Evolutionary conservation across 495 filamentous ascomycete species (phyloP).

Genomic region (Aspergillus cavernicola): DNA sequence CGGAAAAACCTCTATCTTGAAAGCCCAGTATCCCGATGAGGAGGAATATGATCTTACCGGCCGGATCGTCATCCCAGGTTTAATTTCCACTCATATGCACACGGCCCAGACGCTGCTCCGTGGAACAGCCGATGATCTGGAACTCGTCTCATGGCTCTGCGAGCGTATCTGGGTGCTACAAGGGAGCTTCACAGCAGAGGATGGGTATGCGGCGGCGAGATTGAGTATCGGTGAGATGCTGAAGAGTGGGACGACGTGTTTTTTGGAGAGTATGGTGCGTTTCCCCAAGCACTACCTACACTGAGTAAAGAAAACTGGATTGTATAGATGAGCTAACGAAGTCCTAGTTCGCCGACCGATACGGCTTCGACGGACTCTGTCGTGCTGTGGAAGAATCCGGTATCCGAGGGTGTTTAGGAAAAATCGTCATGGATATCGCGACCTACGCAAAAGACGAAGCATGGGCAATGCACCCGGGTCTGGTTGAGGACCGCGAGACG

Average conservation of each 20-base stretch:
- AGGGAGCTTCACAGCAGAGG: conserved; percentile 39
- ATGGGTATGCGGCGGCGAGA: conserved; percentile 45
- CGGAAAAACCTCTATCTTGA: conserved; percentile 31
- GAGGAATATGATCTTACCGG: conserved; percentile 33
- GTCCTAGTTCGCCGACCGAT: conserved; percentile 44
- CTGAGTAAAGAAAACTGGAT: too few relatives aligned
- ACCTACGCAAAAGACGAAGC: conserved; percentile 43
- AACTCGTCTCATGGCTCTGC: conserved; percentile 45
- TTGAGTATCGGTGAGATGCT: conserved; percentile 50
- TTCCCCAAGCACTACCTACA: too few relatives aligned
- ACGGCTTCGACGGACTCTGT: conserved; percentile 45
- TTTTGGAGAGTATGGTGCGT: conserved; percentile 47
- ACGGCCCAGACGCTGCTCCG: conserved; percentile 46
- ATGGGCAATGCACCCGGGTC: conserved; percentile 49
- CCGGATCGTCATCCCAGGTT: conserved; percentile 44
- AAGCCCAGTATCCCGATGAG: conserved; percentile 23
- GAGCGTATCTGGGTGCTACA: conserved; percentile 48
- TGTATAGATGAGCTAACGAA: neutral
- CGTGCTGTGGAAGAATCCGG: conserved; percentile 45
- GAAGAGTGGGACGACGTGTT: conserved; percentile 48
- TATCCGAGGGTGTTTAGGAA: conserved; percentile 46
- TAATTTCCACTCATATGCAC: conserved; percentile 50
- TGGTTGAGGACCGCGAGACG: conserved; percentile 43
- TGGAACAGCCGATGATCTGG: conserved; percentile 45
- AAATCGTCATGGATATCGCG: conserved; percentile 37